Conservation (phyloP, 345 rosid genomes). For the Sonneratia alba region DNA sequence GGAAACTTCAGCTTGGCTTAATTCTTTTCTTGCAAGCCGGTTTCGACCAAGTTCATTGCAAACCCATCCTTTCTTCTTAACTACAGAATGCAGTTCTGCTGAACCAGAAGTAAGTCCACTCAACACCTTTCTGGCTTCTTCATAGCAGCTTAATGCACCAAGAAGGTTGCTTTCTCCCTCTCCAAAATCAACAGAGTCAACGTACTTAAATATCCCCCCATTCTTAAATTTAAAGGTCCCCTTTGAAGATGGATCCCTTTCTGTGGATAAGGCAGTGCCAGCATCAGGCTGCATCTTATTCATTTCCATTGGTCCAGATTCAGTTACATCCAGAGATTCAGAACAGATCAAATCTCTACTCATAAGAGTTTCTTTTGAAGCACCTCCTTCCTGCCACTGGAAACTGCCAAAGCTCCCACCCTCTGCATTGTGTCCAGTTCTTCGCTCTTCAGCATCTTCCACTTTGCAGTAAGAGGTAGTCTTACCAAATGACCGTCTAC, state of each 20-base stretch:
- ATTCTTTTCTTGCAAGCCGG: constrained; percentile 60
- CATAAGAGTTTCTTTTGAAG: constrained; percentile 10
- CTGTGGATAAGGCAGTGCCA: constrained; percentile 13
- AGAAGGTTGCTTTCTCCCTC: constrained; percentile 60
- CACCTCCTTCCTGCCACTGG: constrained; percentile 14
- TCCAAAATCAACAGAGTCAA: constrained; percentile 28
- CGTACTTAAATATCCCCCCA: constrained; percentile 86
- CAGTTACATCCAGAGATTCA: constrained; percentile 11
- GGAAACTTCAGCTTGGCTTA: constrained; percentile 63
- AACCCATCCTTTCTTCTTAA: constrained; percentile 84
- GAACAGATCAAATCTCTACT: constrained; percentile 8
- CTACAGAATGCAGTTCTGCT: constrained; percentile 45
- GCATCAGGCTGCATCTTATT: constrained; percentile 12
- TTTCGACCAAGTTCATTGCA: constrained; percentile 84
- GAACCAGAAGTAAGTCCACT: constrained; percentile 42
- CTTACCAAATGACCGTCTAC: constrained; percentile 39
- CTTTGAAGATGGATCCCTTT: constrained; percentile 20
- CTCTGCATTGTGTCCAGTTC: constrained; percentile 18
- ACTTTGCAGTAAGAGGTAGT: constrained; percentile 15
- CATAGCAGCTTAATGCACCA: constrained; percentile 59
- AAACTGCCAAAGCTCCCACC: constrained; percentile 11
- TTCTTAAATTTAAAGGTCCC: constrained; percentile 24
- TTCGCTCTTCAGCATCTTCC: constrained; percentile 28
- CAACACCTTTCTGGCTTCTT: constrained; percentile 67
- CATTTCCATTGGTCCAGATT: constrained; percentile 10